Base-by-base conservation (phyloP, 176 grass and related monocot genomes). In the Avena eriantha region DNA sequence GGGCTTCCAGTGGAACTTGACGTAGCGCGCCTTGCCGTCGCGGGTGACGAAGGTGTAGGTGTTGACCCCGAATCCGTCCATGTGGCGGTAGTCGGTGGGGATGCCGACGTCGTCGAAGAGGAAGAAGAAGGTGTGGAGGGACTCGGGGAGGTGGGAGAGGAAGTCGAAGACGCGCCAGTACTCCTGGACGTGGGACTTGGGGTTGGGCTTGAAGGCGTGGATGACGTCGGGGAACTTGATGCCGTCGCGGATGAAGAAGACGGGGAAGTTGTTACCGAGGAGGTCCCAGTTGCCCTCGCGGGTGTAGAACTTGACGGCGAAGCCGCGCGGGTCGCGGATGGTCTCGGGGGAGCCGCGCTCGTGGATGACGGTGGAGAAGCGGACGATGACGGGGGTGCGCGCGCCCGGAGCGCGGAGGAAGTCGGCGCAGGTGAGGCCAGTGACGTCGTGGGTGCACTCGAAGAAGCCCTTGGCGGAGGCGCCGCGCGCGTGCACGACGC, bases 261-360 rank as follows among this genome's bases (percentile, higher is more conserved):
- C 95, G 1, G 95, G 95, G 93, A 97, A 97, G 87, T 97, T 95
- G 89, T 97, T 97, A 8, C 95, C 95, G 0, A 97, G 89, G 0
- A 97, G 91, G 90, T 97, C 95, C 93, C 93, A 97, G 66, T 97
- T 97, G 2, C 95, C 95, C 87, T 97, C 95, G 0, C 93, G 41
- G 5, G 95, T 97, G 91, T 97, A 97, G 83, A 97, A 95, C 91
- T 97, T 97, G 80, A 95, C 93, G 79, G 95, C 95, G 83, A 97
- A 97, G 3, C 95, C 95, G 7, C 95, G 95, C 50, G 95, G 95
- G 89, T 97, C 95, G 3, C 95, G 87, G 79, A 97, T 95, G 4
- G 95, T 97, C 89, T 97, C 95, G 1, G 95, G 95, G 34, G 83
- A 87, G 0, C 95, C 95, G 8, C 95, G 89, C 87, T 97, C 95